Percentiles rank a stretch among this genome's conserved stretches.
Conservation (phyloP, 495 filamentous ascomycete genomes). For the Neurospora sp. region DNA sequence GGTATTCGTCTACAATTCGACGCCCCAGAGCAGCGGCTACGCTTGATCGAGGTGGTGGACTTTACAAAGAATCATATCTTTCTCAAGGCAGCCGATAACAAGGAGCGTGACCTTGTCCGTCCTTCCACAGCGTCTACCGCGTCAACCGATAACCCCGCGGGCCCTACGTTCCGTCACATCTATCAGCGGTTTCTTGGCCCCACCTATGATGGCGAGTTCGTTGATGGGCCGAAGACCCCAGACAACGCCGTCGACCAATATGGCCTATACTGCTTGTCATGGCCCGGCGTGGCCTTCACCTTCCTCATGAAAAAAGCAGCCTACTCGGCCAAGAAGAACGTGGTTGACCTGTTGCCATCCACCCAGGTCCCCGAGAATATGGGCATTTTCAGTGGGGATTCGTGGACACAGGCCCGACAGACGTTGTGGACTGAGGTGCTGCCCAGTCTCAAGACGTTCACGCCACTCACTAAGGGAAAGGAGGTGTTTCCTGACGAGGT, state of each 20-base stretch:
- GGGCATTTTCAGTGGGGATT: conserved; percentile 79
- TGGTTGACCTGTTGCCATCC: conserved; percentile 76
- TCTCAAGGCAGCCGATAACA: conserved; percentile 69
- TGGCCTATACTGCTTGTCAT: conserved; percentile 73
- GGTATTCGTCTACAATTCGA: conserved; percentile 88
- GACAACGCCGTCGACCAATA: conserved; percentile 8
- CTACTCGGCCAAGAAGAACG: conserved; percentile 75
- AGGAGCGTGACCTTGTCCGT: conserved; percentile 68
- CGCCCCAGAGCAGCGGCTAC: conserved; percentile 81
- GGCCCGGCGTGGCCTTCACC: conserved; percentile 84
- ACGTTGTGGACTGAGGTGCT: conserved; percentile 65
- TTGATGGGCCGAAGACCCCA: conserved; percentile 29
- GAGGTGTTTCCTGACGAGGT: conserved; percentile 69
- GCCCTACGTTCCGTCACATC: conserved; percentile 81
- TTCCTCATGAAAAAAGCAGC: conserved; percentile 68
- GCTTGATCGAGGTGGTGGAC: conserved; percentile 82
- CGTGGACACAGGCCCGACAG: conserved; percentile 72
- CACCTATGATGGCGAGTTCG: conserved; percentile 84
- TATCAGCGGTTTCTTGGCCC: conserved; percentile 86
- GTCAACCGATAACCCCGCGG: conserved; percentile 33
- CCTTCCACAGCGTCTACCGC: conserved; percentile 30
- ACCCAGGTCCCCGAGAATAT: conserved; percentile 64
- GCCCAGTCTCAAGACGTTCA: conserved; percentile 48
- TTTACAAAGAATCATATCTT: conserved; percentile 76
- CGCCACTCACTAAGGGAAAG: conserved; percentile 42